Percentiles rank a stretch among this genome's conserved stretches.
Conservation (phyloP, 2,329 filamentous ascomycete genomes). For the Balansia obtecta region DNA sequence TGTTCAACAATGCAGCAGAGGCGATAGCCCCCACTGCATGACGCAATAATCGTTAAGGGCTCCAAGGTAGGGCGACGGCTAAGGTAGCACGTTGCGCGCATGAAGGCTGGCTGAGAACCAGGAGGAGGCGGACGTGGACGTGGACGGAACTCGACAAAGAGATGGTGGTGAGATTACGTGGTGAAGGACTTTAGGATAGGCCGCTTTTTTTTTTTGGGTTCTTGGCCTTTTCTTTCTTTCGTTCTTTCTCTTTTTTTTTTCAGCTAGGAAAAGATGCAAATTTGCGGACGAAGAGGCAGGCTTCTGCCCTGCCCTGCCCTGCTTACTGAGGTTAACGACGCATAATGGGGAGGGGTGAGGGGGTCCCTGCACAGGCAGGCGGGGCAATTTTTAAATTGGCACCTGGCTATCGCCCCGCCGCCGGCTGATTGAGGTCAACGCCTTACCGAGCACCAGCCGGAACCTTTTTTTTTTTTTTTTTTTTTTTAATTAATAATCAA, state of each 20-base stretch:
- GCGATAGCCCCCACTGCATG: constrained; percentile 44
- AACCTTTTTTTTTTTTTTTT: too few relatives aligned
- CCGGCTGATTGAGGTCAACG: too few relatives aligned
- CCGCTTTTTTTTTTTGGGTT: background rate
- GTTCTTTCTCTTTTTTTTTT: background rate
- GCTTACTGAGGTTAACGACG: too few relatives aligned
- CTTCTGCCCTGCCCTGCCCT: too few relatives aligned
- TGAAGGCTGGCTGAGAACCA: background rate
- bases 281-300: constrained; percentile 1
- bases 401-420: too few relatives aligned
- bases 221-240: background rate
- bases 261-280: background rate
- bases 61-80: constrained; percentile 1
- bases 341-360: background rate
- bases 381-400: too few relatives aligned
- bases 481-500: too few relatives aligned
- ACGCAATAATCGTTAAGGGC: constrained; percentile 18
- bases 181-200: background rate
- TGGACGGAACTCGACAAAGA: background rate
- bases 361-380: background rate
- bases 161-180: constrained; percentile 7
- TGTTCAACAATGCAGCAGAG: constrained; percentile 38
- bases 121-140: background rate
- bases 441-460: too few relatives aligned
- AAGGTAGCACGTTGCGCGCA: constrained; percentile 4